Conservation (phyloP, 2,329 filamentous ascomycete genomes). For the Trichoderma sp. region DNA sequence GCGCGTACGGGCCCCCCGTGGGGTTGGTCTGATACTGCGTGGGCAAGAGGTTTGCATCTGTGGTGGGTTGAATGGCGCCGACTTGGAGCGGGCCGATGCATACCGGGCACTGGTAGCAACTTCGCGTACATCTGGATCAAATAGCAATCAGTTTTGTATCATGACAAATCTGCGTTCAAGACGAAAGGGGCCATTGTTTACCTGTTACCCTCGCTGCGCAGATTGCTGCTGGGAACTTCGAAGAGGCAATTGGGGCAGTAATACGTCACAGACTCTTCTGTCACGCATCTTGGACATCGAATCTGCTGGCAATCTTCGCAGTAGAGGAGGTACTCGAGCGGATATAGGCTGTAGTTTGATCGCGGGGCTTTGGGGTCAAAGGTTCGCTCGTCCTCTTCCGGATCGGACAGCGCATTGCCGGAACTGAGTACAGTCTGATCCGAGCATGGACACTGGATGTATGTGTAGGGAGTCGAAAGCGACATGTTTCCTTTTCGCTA, state of each 20-base stretch:
- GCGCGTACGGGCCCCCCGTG: conserved; percentile 64
- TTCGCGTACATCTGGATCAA: conserved; percentile 74
- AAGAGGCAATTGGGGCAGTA: conserved; percentile 96
- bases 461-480: conserved; percentile 61
- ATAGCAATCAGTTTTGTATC: not conserved
- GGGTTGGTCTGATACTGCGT: conserved; percentile 41
- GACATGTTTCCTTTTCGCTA: conserved; percentile 44
- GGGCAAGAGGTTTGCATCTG: conserved; percentile 48
- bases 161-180: not conserved
- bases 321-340: conserved; percentile 90
- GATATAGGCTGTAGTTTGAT: conserved; percentile 89
- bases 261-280: conserved; percentile 92
- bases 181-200: conserved; percentile 44
- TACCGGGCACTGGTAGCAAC: conserved; percentile 92
- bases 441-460: conserved; percentile 67
- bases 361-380: conserved; percentile 85
- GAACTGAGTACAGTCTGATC: conserved; percentile 45
- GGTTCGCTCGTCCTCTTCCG: conserved; percentile 68
- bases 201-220: conserved; percentile 92
- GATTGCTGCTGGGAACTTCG: conserved; percentile 89
- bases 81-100: conserved; percentile 81
- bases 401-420: conserved; percentile 38
- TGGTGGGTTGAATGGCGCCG: conserved; percentile 64
- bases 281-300: conserved; percentile 86
- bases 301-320: conserved; percentile 98